Evolutionary conservation across 129 eudicot genomes (phyloP).

Genomic region (Scalesia atractyloides): DNA sequence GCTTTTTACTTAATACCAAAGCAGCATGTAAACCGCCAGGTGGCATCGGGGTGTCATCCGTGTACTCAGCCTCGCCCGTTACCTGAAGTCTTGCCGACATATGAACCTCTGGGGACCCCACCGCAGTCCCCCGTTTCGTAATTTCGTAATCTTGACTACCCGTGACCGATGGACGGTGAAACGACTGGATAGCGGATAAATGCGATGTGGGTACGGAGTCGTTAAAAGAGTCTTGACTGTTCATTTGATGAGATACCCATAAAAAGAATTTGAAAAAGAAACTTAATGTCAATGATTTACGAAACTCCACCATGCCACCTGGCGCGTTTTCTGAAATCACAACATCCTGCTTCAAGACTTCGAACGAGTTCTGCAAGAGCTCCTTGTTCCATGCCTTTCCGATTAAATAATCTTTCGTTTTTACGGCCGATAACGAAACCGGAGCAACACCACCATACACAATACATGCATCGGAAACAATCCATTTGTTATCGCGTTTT

Average conservation of each 20-base stretch:
- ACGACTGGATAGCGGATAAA: slow-evolving; percentile 67
- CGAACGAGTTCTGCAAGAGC: slow-evolving; percentile 57
- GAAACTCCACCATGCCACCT: slow-evolving; percentile 98
- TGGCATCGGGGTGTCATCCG: slow-evolving; percentile 90
- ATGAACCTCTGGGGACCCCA: slow-evolving; percentile 94
- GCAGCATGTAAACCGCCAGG: slow-evolving; percentile 92
- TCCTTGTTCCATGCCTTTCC: slow-evolving; percentile 83
- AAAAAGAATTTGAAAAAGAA: slow-evolving; percentile 90
- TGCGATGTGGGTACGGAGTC: slow-evolving; percentile 62
- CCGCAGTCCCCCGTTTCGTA: slow-evolving; percentile 70
- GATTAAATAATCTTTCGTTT: slow-evolving; percentile 59
- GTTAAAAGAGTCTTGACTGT: slow-evolving; percentile 53
- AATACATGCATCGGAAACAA: slow-evolving; percentile 75
- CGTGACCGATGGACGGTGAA: slow-evolving; percentile 59
- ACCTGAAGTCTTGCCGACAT: slow-evolving; percentile 88
- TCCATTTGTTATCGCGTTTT: slow-evolving; percentile 58
- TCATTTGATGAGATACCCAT: slow-evolving; percentile 90
- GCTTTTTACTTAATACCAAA: slow-evolving; percentile 70
- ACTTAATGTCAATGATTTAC: slow-evolving; percentile 76
- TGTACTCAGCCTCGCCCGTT: slow-evolving; percentile 96
- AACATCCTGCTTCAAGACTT: slow-evolving; percentile 64
- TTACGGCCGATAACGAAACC: slow-evolving; percentile 59
- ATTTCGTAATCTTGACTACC: slow-evolving; percentile 88
- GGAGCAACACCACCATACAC: slow-evolving; percentile 96
- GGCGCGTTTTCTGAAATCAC: slow-evolving; percentile 82